Conservation (phyloP, 805 yeast genomes). For the Pachysolen tannophilus region DNA sequence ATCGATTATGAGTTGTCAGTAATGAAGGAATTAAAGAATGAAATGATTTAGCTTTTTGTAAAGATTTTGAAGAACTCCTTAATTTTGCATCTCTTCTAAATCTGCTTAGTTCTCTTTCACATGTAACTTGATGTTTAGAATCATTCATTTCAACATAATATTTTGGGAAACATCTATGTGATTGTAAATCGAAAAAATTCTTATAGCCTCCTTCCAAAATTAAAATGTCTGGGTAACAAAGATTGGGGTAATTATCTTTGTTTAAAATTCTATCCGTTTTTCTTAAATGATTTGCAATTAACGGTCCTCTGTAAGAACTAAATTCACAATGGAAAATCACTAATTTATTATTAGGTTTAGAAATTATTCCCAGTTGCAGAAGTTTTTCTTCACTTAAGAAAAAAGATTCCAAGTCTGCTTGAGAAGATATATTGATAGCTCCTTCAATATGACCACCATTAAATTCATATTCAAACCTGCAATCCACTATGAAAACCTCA, state of each 20-base stretch:
- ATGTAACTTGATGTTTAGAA: conserved; percentile 35
- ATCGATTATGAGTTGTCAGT: too few species aligned
- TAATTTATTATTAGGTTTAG: conserved; percentile 30
- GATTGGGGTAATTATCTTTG: conserved; percentile 66
- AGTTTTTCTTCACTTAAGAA: conserved; percentile 27
- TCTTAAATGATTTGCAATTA: conserved; percentile 81
- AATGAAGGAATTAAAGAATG: too few species aligned
- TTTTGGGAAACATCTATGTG: conserved; percentile 61
- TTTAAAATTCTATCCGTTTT: conserved; percentile 74
- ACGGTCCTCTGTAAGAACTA: conserved; percentile 88
- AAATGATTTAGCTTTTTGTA: conserved; percentile 30
- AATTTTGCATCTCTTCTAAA: conserved; percentile 24
- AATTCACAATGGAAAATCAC: conserved; percentile 93
- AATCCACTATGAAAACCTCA: conserved; percentile 62
- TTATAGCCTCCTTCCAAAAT: conserved; percentile 90
- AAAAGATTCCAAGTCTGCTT: conserved; percentile 54
- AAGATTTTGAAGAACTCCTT: conserved; percentile 5
- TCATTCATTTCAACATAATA: conserved; percentile 85
- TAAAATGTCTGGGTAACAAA: conserved; percentile 83
- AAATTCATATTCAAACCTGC: conserved; percentile 89
- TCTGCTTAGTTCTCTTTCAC: conserved; percentile 35
- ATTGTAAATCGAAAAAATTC: conserved; percentile 54
- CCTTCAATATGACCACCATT: conserved; percentile 87
- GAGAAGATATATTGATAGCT: conserved; percentile 71
- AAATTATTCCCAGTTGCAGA: conserved; percentile 1